These are phyloP conservation scores for Syzygium grande DNA, from an alignment of 345 rosid species.

Conservation along the genomic window DNA sequence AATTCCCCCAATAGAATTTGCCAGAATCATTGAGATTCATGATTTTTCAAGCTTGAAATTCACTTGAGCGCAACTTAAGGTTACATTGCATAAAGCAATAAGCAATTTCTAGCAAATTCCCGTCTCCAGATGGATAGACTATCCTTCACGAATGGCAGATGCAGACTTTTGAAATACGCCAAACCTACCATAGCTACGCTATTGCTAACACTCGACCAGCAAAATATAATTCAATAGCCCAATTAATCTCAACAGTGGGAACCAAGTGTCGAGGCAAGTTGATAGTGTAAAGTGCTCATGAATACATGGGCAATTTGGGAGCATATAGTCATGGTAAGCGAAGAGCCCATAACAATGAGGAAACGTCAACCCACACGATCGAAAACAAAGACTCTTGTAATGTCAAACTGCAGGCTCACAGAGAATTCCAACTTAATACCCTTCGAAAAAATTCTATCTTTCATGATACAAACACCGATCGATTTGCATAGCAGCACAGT, in stretches of 20 bases:
- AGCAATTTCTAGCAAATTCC: not conserved
- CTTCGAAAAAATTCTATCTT: not conserved
- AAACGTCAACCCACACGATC: not conserved
- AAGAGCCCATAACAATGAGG: not conserved
- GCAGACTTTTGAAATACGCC: not conserved
- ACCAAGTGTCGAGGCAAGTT: not conserved
- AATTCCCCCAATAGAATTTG: not conserved
- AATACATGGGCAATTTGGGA: not conserved
- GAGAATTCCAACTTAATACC: not conserved
- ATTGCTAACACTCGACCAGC: not conserved
- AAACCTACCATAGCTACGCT: not conserved
- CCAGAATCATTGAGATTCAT: not conserved
- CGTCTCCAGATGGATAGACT: not conserved
- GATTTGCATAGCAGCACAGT: not conserved
- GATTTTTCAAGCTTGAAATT: not conserved
- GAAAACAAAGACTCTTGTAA: not conserved
- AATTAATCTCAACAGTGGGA: not conserved
- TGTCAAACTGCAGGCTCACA: not conserved
- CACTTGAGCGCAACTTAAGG: not conserved
- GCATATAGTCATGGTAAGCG: not conserved
- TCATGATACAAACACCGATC: not conserved
- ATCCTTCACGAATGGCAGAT: not conserved
- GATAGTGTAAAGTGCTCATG: not conserved
- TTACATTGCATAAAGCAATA: not conserved
- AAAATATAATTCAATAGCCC: not conserved